Evolutionary conservation across 768 basidiomycete genomes (phyloP).

Genomic region (Pleurotus pulmonarius): DNA sequence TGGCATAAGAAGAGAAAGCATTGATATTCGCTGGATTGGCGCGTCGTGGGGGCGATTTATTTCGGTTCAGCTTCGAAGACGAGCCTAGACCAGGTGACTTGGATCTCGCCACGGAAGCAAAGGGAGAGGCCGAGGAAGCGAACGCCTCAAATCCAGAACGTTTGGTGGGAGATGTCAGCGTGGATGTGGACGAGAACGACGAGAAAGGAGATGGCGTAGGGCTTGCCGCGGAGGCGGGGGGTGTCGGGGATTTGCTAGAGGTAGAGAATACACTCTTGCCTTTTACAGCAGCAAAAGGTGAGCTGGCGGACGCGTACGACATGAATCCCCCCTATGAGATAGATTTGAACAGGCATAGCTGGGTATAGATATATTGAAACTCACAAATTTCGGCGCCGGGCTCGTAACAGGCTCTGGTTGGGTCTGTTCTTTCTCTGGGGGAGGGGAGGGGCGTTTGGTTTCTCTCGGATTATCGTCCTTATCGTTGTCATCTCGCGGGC

Average conservation of each 20-base stretch:
- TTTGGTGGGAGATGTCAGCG: constrained; percentile 35
- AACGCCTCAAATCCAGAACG: constrained; percentile 57
- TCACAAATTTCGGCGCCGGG: constrained; percentile 45
- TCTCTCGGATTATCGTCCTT: constrained; percentile 61
- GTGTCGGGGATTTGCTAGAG: constrained; percentile 18
- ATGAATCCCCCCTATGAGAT: constrained; percentile 63
- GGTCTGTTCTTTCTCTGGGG: constrained; percentile 49
- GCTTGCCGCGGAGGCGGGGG: constrained; percentile 25
- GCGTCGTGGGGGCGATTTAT: constrained; percentile 56
- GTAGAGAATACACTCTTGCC: constrained; percentile 53
- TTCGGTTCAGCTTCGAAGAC: constrained; percentile 35
- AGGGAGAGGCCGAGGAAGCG: constrained; percentile 47
- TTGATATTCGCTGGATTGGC: constrained; percentile 37
- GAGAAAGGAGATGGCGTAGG: constrained; percentile 23
- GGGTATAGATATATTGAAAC: constrained; percentile 19
- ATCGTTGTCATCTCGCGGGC: constrained; percentile 60
- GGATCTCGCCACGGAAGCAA: constrained; percentile 40
- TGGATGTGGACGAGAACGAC: constrained; percentile 16
- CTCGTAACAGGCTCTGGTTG: constrained; percentile 24
- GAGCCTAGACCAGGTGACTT: constrained; percentile 54
- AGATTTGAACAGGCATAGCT: constrained; percentile 7
- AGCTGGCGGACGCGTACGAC: constrained; percentile 72
- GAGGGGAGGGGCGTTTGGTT: constrained; percentile 60
- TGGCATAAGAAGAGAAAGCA: constrained; percentile 62
- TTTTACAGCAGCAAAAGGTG: constrained; percentile 72